Evolutionary conservation across 352 stramenopile species (phyloP), one percentile per base, ranked within the genome.

Genomic region (Globisporangium cederbergense): DNA sequence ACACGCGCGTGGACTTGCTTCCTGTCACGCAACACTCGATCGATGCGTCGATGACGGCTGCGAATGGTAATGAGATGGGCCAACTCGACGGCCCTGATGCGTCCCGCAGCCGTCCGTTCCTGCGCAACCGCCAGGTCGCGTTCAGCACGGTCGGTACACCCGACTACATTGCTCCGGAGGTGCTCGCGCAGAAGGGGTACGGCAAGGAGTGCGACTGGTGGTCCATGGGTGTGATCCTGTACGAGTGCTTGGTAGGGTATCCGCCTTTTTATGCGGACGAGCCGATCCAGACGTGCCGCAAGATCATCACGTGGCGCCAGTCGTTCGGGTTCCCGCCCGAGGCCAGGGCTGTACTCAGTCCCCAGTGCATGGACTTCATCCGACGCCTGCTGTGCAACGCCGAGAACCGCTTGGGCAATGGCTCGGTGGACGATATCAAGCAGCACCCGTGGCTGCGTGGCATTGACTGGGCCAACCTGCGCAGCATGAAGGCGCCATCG

Each of bases 211-310:
- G 97, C 56, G 97, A 99, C 86, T 99, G 97, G 97, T 99, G 97
- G 97, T 97, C 82, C 55, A 79, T 99, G 50, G 97, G 97, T 16
- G 96, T 99, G 20, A 99, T 99, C 69, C 96, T 99, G 79, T 99
- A 98, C 73, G 96, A 99, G 75, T 99, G 96, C 73, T 75, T 99
- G 28, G 91, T 99, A 9, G 97, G 97, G 7, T 99, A 98, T 76
- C 98, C 97, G 20, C 97, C 97, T 13, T 99, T 99, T 68, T 99
- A 99, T 72, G 95, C 96, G 1, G 95, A 99, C 61, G 85, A 96
- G 63, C 89, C 96, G 18, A 95, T 98, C 54, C 91, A 90, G 22
- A 99, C 97, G 22, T 99, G 96, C 75, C 79, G 92, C 28, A 99
- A 99, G 70, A 83, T 84, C 67, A 80, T 89, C 61, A 75, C 90